These are phyloP conservation scores for Gyromitra esculenta DNA, from an alignment of 2,329 filamentous ascomycete species.

Conservation along the genomic window DNA sequence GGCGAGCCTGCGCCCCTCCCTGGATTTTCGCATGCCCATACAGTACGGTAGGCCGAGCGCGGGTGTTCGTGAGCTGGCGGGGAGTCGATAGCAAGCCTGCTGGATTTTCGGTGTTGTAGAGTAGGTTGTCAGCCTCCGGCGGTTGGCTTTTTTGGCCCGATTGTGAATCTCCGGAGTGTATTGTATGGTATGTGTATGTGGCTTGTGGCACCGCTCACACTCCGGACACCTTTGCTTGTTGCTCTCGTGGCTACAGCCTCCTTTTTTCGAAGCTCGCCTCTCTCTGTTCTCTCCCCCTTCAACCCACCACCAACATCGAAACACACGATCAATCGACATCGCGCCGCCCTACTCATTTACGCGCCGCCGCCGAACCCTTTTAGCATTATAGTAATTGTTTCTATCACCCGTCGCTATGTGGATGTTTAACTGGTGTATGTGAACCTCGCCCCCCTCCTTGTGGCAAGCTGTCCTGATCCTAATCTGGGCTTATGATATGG, in stretches of 20 bases:
- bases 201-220: conserved; percentile 42
- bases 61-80: conserved; percentile 37
- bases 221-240: conserved; percentile 49
- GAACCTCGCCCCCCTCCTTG: conserved; percentile 51
- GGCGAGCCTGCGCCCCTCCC: conserved; percentile 5
- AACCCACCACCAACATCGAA: conserved; percentile 28
- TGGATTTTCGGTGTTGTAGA: conserved; percentile 29
- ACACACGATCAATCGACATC: conserved; percentile 38
- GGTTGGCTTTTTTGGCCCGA: conserved; percentile 31
- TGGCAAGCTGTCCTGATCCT: conserved; percentile 47
- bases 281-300: conserved; percentile 38
- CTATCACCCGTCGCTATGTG: conserved; percentile 70
- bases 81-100: conserved; percentile 9
- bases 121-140: conserved; percentile 2
- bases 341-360: conserved; percentile 25
- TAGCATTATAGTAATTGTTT: conserved; percentile 28
- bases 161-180: conserved; percentile 31
- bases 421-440: conserved; percentile 95
- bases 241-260: conserved; percentile 44
- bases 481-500: conserved; percentile 35
- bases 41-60: neutral
- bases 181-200: conserved; percentile 28
- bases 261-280: conserved; percentile 47
- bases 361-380: conserved; percentile 12
- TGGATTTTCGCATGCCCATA: conserved; percentile 12